A percentile compares a stretch with the other conserved stretches of the same genome.
Evolutionary conservation across 768 basidiomycete species (phyloP).

Genomic region (Kwoniella pini): DNA sequence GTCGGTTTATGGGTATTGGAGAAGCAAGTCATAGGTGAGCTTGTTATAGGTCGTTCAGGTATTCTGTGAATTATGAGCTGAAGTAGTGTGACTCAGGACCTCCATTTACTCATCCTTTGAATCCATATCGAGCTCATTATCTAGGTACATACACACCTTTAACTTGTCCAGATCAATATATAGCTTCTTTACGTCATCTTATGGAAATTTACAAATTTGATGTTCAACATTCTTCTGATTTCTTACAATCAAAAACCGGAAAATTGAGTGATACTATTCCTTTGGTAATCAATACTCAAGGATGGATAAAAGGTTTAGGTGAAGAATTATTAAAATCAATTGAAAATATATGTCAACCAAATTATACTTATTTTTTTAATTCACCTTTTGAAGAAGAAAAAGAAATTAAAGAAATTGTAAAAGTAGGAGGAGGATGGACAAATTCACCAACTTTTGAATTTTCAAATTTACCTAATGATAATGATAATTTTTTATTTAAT

Average conservation of each 20-base stretch:
- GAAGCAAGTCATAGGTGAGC: conserved; percentile 68
- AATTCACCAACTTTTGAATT: conserved; percentile 23
- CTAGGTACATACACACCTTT: conserved; percentile 77
- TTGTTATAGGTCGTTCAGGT: background rate
- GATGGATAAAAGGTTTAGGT: conserved; percentile 93
- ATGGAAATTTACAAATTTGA: conserved; percentile 63
- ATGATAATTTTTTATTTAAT: background rate
- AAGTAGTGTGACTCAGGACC: conserved; percentile 62
- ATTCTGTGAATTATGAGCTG: background rate
- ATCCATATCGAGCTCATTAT: conserved; percentile 75
- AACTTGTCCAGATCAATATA: conserved; percentile 73
- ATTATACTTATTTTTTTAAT: conserved; percentile 60
- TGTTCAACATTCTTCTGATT: conserved; percentile 57
- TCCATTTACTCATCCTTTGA: conserved; percentile 76
- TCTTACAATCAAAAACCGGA: conserved; percentile 22
- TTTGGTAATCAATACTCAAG: conserved; percentile 91
- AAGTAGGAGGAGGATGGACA: conserved; percentile 27
- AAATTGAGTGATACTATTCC: conserved; percentile 60
- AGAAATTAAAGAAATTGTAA: background rate
- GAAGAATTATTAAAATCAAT: conserved; percentile 73
- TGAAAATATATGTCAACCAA: conserved; percentile 66
- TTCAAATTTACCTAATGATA: conserved; percentile 9
- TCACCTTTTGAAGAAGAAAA: conserved; percentile 14
- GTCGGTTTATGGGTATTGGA: conserved; percentile 76
- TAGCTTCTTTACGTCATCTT: conserved; percentile 67